phyloP scores from a whole-genome alignment of 441 rosid genomes.

The Lepidium campestre region DNA sequence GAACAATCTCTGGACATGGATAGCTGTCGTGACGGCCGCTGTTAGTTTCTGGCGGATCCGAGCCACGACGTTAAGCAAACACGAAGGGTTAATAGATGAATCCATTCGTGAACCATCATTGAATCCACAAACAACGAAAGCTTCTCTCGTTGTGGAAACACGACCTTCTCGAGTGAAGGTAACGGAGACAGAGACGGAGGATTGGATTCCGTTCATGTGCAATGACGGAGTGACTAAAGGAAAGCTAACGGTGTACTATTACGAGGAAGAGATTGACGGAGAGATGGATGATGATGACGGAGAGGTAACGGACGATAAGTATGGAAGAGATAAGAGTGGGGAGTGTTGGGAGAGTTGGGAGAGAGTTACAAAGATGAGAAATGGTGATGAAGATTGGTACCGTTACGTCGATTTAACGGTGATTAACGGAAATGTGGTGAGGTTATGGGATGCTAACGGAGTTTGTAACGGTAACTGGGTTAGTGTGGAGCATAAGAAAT shows the following conservation, averaged over 20 bases:
- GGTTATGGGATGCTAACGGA: constrained; percentile 57
- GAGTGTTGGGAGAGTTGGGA: constrained; percentile 25
- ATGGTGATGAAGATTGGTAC: constrained; percentile 49
- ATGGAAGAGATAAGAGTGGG: constrained; percentile 16
- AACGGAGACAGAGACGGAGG: not conserved
- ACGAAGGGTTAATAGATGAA: not conserved
- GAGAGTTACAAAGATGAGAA: constrained; percentile 28
- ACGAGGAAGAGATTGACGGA: constrained; percentile 17
- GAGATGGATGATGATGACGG: constrained; percentile 5
- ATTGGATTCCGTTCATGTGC: constrained; percentile 6
- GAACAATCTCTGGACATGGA: constrained; percentile 65
- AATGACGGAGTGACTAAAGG: constrained; percentile 34
- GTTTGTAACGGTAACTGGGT: not conserved
- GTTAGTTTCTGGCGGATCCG: constrained; percentile 61
- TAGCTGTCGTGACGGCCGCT: constrained; percentile 58
- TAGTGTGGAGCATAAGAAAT: not conserved
- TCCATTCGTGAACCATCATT: not conserved
- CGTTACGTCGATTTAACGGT: constrained; percentile 25
- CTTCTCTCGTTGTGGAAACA: not conserved
- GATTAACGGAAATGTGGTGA: constrained; percentile 65
- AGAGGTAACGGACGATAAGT: constrained; percentile 11
- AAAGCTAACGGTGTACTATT: constrained; percentile 26
- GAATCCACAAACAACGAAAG: not conserved
- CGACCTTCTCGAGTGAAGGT: not conserved
- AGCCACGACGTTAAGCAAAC: constrained; percentile 10